Percentiles rank a stretch among this genome's conserved stretches.
These are phyloP conservation scores for Globisporangium iwayamae DNA, from an alignment of 352 stramenopile genomes.

Conservation along the genomic window DNA sequence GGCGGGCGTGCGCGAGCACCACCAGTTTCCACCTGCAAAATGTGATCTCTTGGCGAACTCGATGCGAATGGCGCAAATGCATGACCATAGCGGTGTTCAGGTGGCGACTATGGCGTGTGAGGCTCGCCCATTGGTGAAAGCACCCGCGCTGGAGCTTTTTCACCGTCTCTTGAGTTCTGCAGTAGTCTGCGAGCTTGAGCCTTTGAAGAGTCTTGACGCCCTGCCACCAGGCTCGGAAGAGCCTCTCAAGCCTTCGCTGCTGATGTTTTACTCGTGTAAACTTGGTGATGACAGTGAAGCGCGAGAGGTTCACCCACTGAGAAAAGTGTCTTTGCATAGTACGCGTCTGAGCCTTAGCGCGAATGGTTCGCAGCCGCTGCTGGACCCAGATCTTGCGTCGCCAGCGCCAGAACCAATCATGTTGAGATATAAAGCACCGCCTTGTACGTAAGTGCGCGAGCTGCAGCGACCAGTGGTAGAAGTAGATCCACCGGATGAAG, in stretches of 20 bases:
- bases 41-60: constrained; percentile 18
- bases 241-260: constrained; percentile 17
- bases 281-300: constrained; percentile 46
- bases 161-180: neutral
- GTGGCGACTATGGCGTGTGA: neutral
- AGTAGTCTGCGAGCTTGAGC: neutral
- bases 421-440: constrained; percentile 44
- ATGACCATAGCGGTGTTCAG: constrained; percentile 20
- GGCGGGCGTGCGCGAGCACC: constrained; percentile 33
- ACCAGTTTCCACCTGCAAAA: constrained; percentile 59
- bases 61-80: constrained; percentile 21
- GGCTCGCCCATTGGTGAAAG: constrained; percentile 11
- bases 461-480: constrained; percentile 47
- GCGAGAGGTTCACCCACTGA: constrained; percentile 57
- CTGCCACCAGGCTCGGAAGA: constrained; percentile 41
- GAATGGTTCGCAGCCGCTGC: constrained; percentile 35
- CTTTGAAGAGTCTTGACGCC: neutral
- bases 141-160: constrained; percentile 7
- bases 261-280: constrained; percentile 30
- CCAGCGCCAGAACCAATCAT: constrained; percentile 69
- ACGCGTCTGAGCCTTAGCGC: constrained; percentile 21
- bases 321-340: constrained; percentile 30
- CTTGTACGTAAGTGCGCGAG: constrained; percentile 41
- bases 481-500: constrained; percentile 59
- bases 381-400: constrained; percentile 45